phyloP scores from a whole-genome alignment of 805 yeast species.

The Debaryomyces castellii region DNA sequence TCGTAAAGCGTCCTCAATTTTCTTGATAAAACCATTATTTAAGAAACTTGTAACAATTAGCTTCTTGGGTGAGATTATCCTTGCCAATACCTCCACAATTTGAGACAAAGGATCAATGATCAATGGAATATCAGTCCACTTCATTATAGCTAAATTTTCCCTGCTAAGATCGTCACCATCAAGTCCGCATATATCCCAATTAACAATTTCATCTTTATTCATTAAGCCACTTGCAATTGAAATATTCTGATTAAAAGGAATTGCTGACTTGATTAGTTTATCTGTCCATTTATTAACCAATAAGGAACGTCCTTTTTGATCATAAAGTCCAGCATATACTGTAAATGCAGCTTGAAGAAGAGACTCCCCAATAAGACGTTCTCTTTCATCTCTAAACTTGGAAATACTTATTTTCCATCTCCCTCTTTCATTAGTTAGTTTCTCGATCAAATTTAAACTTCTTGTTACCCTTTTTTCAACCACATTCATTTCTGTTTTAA shows the following conservation, averaged over 20 bases:
- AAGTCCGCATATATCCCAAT: conserved; percentile 56
- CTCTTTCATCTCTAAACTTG: conserved; percentile 46
- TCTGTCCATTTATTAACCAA: conserved; percentile 36
- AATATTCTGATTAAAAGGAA: conserved; percentile 39
- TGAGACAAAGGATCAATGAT: conserved; percentile 72
- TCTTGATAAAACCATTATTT: conserved; percentile 63
- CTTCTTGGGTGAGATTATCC: conserved; percentile 27
- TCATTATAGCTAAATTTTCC: conserved; percentile 62
- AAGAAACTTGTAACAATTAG: conserved; percentile 66
- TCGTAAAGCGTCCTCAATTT: conserved; percentile 74
- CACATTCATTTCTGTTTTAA: conserved; percentile 65
- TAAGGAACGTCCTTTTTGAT: conserved; percentile 45
- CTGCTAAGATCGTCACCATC: conserved; percentile 58
- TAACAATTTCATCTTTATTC: conserved; percentile 36
- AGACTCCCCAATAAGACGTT: conserved; percentile 60
- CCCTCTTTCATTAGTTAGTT: conserved; percentile 61
- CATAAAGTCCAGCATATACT: conserved; percentile 59
- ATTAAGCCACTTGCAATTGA: conserved; percentile 37
- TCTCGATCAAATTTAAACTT: conserved; percentile 60
- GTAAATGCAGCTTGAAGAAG: conserved; percentile 61
- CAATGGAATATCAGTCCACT: conserved; percentile 44
- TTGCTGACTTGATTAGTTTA: conserved; percentile 30
- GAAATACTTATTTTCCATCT: conserved; percentile 72
- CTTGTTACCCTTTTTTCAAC: conserved; percentile 63
- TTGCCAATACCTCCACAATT: conserved; percentile 40